These are phyloP conservation scores for Phoenix dactylifera DNA, from an alignment of 176 grass and related monocot genomes.

Conservation along the genomic window DNA sequence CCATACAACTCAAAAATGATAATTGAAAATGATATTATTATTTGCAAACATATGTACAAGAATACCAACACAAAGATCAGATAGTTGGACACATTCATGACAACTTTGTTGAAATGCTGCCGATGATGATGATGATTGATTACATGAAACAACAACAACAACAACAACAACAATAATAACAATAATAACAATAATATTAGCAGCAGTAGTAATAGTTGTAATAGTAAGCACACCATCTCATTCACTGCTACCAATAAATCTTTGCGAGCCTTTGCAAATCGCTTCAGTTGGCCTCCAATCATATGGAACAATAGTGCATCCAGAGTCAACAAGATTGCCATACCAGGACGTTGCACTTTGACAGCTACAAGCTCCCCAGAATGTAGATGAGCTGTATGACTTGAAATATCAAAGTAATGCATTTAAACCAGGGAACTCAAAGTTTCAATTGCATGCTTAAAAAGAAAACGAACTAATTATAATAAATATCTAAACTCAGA, in stretches of 20 bases:
- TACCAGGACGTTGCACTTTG: slow-evolving; percentile 97
- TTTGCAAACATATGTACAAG: no score
- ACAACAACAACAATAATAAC: slow-evolving; percentile 5
- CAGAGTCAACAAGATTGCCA: slow-evolving; percentile 67
- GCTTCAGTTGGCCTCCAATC: slow-evolving; percentile 93
- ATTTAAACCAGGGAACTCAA: slow-evolving; percentile 55
- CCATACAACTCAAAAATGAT: no score
- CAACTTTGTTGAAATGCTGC: no score
- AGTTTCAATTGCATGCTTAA: slow-evolving; percentile 26
- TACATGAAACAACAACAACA: neutral
- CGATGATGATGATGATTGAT: neutral
- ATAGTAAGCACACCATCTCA: slow-evolving; percentile 62
- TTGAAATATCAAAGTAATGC: slow-evolving; percentile 96
- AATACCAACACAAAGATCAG: no score
- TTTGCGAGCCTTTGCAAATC: slow-evolving; percentile 94
- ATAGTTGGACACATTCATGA: no score
- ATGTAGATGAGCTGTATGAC: slow-evolving; percentile 95
- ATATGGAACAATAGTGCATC: slow-evolving; percentile 93
- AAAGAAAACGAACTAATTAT: slow-evolving; percentile 24
- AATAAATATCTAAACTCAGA: slow-evolving; percentile 4
- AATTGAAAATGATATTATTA: no score
- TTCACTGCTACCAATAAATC: slow-evolving; percentile 92
- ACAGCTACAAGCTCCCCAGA: slow-evolving; percentile 90
- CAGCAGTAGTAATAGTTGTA: neutral
- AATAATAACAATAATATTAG: neutral